Conservation (phyloP, 805 yeast species). For the Saccharomycopsis oosterbeekiorum region DNA sequence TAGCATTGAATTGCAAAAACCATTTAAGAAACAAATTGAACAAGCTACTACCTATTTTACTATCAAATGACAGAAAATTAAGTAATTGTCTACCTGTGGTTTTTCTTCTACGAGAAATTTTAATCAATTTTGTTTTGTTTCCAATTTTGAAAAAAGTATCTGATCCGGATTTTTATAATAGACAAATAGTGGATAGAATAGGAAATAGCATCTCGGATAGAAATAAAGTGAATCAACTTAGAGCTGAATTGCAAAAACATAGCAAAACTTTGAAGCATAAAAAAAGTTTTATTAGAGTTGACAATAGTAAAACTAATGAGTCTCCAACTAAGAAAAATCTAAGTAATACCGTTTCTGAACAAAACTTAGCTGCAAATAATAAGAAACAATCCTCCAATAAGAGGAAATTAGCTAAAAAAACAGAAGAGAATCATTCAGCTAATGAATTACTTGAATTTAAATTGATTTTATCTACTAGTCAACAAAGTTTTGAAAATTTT, state of each 20-base stretch:
- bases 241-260: constrained; percentile 63
- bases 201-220: constrained; percentile 63
- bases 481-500: constrained; percentile 33
- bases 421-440: constrained; percentile 2
- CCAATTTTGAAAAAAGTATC: constrained; percentile 44
- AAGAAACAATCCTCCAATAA: constrained; percentile 13
- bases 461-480: constrained; percentile 32
- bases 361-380: constrained; percentile 12
- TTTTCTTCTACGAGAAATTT: constrained; percentile 50
- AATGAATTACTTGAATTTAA: constrained; percentile 25
- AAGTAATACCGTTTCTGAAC: constrained; percentile 12
- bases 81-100: constrained; percentile 37
- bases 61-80: constrained; percentile 33
- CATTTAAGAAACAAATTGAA: constrained; percentile 38
- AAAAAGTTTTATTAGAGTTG: not conserved
- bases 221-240: constrained; percentile 59
- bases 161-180: constrained; percentile 74
- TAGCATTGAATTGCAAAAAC: constrained; percentile 31
- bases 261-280: constrained; percentile 25
- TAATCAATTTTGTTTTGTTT: constrained; percentile 45
- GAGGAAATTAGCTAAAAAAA: not conserved
- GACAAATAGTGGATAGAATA: constrained; percentile 45
- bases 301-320: not conserved
- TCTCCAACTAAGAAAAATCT: not conserved
- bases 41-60: constrained; percentile 37